These are phyloP conservation scores for Aspergillus novofumigatus DNA, from an alignment of 2,329 filamentous ascomycete genomes.

Conservation along the genomic window DNA sequence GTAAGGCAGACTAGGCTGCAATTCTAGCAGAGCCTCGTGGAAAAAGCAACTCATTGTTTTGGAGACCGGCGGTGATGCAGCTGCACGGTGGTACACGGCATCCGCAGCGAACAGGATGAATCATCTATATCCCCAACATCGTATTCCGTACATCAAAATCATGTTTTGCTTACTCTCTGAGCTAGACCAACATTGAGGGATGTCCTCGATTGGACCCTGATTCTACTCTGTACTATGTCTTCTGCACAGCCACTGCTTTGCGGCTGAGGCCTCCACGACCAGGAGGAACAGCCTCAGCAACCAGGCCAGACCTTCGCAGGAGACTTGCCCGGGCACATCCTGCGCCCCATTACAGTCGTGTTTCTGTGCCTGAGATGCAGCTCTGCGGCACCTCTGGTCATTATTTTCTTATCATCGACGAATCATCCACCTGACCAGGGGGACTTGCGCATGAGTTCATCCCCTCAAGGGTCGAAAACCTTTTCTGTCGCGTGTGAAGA, in stretches of 20 bases:
- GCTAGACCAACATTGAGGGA: background rate
- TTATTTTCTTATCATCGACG: background rate
- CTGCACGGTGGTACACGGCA: background rate
- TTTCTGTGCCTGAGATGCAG: background rate
- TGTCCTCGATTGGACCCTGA: background rate
- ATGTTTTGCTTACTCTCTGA: background rate
- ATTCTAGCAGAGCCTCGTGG: background rate
- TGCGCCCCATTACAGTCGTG: constrained; percentile 4
- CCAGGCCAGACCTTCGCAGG: constrained; percentile 5
- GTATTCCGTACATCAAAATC: background rate
- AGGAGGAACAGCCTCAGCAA: background rate
- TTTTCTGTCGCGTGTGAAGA: constrained; percentile 1
- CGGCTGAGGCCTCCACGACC: background rate
- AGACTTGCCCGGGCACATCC: constrained; percentile 5
- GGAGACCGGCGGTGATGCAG: background rate
- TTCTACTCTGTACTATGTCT: background rate
- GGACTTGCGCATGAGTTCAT: background rate
- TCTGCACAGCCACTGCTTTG: background rate
- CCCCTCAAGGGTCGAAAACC: constrained; percentile 1
- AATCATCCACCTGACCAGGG: background rate
- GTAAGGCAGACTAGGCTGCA: background rate
- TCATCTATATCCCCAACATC: background rate
- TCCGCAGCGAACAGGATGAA: background rate
- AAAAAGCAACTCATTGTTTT: background rate
- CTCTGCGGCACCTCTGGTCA: background rate